These are phyloP conservation scores for Barbatosphaeria neglecta DNA, from an alignment of 495 filamentous ascomycete species.

Conservation along the genomic window DNA sequence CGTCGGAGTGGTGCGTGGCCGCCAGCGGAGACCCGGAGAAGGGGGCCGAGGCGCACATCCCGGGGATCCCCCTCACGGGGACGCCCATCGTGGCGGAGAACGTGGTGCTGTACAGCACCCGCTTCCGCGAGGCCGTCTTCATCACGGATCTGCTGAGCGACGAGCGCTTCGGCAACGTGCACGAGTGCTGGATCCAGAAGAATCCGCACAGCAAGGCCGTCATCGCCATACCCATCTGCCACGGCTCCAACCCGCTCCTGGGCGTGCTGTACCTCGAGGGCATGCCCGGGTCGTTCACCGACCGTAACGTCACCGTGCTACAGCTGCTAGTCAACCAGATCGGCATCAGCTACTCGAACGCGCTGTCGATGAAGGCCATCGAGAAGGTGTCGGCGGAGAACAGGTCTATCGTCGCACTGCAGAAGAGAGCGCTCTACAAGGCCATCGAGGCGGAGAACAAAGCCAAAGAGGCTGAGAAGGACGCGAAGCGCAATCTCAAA, in stretches of 20 bases:
- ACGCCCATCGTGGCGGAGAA: slow-evolving; percentile 56
- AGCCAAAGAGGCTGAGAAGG: slow-evolving; percentile 68
- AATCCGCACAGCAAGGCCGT: slow-evolving; percentile 65
- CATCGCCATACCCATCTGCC: slow-evolving; percentile 76
- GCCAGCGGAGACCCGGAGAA: slow-evolving; percentile 60
- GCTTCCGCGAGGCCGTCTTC: slow-evolving; percentile 75
- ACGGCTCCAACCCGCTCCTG: slow-evolving; percentile 60
- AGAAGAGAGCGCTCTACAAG: slow-evolving; percentile 69
- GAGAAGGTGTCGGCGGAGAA: slow-evolving; percentile 73
- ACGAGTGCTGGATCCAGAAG: slow-evolving; percentile 53
- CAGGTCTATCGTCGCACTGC: slow-evolving; percentile 75
- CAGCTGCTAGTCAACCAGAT: slow-evolving; percentile 84
- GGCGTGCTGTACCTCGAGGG: slow-evolving; percentile 83
- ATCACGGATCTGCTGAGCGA: slow-evolving; percentile 73
- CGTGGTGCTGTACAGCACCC: slow-evolving; percentile 69
- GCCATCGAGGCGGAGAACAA: slow-evolving; percentile 73
- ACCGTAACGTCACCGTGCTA: slow-evolving; percentile 74
- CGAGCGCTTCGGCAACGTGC: slow-evolving; percentile 76
- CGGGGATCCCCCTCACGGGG: slow-evolving; percentile 56
- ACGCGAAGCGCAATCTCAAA: slow-evolving; percentile 77
- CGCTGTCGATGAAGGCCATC: slow-evolving; percentile 68
- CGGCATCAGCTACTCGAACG: slow-evolving; percentile 78
- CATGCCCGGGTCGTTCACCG: slow-evolving; percentile 73
- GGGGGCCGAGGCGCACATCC: slow-evolving; percentile 49
- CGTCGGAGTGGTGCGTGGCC: slow-evolving; percentile 58